These are phyloP conservation scores for Styphnolobium japonicum DNA, from an alignment of 306 rosid species.

Conservation along the genomic window DNA sequence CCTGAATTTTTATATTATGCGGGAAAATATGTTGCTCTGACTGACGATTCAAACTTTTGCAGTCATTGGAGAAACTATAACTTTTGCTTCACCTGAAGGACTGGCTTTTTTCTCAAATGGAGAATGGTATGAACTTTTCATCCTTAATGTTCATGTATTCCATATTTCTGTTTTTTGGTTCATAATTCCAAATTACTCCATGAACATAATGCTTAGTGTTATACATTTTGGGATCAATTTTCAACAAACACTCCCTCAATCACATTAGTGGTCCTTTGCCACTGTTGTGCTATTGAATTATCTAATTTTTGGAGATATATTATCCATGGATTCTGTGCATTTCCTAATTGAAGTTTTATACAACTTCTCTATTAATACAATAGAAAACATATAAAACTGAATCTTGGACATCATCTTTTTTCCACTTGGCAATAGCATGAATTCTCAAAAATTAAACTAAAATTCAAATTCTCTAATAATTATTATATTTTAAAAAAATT, in stretches of 20 bases:
- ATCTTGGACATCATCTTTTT: background rate
- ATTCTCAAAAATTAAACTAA: background rate
- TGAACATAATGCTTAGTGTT: slow-evolving; percentile 4
- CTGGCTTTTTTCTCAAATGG: slow-evolving; percentile 75
- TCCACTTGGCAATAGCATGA: background rate
- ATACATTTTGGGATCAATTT: slow-evolving; percentile 11
- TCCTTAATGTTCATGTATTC: background rate
- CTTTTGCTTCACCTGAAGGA: slow-evolving; percentile 60
- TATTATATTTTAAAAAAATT: too few species aligned
- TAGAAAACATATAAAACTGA: slow-evolving; percentile 3
- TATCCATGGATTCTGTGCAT: background rate
- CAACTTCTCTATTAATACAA: background rate
- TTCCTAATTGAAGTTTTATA: background rate
- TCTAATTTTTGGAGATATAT: background rate
- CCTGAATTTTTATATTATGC: background rate
- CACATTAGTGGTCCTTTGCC: background rate
- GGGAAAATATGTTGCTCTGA: slow-evolving; percentile 17
- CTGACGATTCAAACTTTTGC: slow-evolving; percentile 33
- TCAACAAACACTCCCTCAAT: background rate
- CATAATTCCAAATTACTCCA: slow-evolving; percentile 4
- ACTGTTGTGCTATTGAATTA: background rate
- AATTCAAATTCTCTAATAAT: background rate
- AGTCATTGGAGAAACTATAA: slow-evolving; percentile 91
- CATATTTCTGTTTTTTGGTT: background rate
- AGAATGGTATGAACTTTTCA: slow-evolving; percentile 68